A percentile compares a stretch with the other conserved stretches of the same genome.
Evolutionary conservation across 495 filamentous ascomycete species (phyloP).

Genomic region (Trichocladium uniseriatum): DNA sequence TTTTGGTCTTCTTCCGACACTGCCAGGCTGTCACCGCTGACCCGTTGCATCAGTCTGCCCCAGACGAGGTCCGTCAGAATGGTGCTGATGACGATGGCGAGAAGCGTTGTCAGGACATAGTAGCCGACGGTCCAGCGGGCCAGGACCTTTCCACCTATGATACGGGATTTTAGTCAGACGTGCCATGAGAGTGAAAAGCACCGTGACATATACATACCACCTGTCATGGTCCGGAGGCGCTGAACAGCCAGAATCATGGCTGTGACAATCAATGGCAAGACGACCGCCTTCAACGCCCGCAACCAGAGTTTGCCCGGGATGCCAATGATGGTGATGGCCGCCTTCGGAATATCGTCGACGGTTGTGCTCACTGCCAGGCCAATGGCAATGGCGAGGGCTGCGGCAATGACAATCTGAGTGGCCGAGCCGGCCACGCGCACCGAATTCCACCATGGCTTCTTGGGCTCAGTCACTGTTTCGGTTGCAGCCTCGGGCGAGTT

Average conservation of each 20-base stretch:
- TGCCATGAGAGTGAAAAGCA: too few relatives aligned
- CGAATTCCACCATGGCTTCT: conserved; percentile 13
- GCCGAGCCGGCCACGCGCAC: conserved; percentile 10
- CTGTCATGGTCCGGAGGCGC: conserved; percentile 17
- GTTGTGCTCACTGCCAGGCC: conserved; percentile 17
- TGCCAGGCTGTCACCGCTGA: too few relatives aligned
- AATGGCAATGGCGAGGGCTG: conserved; percentile 21
- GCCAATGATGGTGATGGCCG: conserved; percentile 13
- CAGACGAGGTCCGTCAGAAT: conserved; percentile 24
- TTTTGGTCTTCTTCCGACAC: conserved; percentile 8
- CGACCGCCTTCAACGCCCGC: conserved; percentile 23
- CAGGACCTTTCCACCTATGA: conserved; percentile 15
- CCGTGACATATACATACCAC: too few relatives aligned
- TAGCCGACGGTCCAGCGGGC: conserved; percentile 22
- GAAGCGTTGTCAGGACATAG: conserved; percentile 24
- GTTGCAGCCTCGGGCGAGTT: background rate
- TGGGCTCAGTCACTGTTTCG: too few relatives aligned
- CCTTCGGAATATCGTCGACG: conserved; percentile 19
- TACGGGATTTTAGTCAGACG: too few relatives aligned
- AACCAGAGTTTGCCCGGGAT: conserved; percentile 27
- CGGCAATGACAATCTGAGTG: conserved; percentile 22
- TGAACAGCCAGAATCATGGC: conserved; percentile 28
- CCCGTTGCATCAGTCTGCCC: conserved; percentile 21
- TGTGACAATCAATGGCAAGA: conserved; percentile 24
- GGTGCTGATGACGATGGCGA: conserved; percentile 22